Evolutionary conservation across 1,139 yeast genomes (phyloP), one percentile per base, ranked within the genome.

Genomic region (Kurtzmaniella quercitrusa): DNA sequence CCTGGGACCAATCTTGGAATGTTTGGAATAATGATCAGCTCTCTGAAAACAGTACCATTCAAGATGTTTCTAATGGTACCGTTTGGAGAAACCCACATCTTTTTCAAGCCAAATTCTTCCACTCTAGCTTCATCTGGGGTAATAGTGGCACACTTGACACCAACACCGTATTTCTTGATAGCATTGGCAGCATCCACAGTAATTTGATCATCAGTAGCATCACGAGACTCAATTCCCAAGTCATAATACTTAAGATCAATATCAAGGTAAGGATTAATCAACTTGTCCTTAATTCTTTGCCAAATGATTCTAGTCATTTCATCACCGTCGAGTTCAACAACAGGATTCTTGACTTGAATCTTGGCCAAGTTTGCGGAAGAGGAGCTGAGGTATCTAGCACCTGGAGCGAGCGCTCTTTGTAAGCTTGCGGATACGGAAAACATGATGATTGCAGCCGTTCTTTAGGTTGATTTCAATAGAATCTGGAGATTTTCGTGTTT

Each of bases 281-380:
- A 73, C 60, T 82, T 76, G 47, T 80, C 80, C 60, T 84, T 84
- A 63, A 85, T 85, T 57, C 78, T 65, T 47, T 82, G 75, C 94
- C 94, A 85, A 64, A 85, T 85, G 63, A 85, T 84, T 65, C 93
- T 76, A 55, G 94, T 85, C 86, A 83, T 84, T 64, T 85, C 94
- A 64, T 85, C 94, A 51, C 94, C 94, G 56, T 85, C 93, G 74
- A 85, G 69, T 60, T 85, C 94, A 46, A 85, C 94, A 51, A 85
- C 75, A 37, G 94, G 93, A 45, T 74, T 80, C 55, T 74, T 74
- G 38, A 85, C 93, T 51, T 74, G 74, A 57, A 85, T 82, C 63
- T 84, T 84, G 48, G 65, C 65, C 43, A 68, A 54, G n/a, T 51
- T 39, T n/a, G 40, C 34, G 34, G 51, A 39, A 15, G 57, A 45